Conservation (phyloP, 2,329 filamentous ascomycete species). For the Aspergillus ochraceoroseus region DNA sequence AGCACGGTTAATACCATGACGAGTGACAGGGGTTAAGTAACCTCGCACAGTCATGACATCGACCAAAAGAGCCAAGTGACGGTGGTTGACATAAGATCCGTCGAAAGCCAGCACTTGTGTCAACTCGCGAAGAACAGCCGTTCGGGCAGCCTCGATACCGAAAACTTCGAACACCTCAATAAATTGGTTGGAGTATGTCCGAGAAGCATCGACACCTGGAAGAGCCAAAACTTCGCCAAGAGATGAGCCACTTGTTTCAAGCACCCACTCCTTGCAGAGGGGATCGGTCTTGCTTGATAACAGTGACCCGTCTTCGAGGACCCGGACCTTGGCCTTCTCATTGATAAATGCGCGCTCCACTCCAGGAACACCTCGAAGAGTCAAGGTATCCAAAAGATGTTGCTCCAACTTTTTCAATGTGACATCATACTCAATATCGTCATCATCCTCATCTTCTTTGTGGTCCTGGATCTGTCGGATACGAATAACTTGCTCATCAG, state of each 20-base stretch:
- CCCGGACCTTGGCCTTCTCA: conserved; percentile 65
- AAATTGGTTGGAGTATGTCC: conserved; percentile 92
- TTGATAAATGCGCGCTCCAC: conserved; percentile 93
- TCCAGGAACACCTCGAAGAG: conserved; percentile 81
- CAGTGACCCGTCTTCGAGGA: conserved; percentile 65
- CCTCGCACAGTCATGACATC: conserved; percentile 98
- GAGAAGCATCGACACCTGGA: conserved; percentile 76
- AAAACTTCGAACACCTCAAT: conserved; percentile 92
- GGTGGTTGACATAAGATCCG: conserved; percentile 98
- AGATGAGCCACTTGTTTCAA: conserved; percentile 89
- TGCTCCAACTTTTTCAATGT: conserved; percentile 89
- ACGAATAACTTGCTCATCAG: conserved; percentile 89
- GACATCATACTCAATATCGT: conserved; percentile 75
- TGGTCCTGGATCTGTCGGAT: conserved; percentile 71
- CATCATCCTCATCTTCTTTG: conserved; percentile 69
- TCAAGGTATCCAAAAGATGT: conserved; percentile 85
- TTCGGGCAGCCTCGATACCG: conserved; percentile 89
- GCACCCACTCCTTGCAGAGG: conserved; percentile 84
- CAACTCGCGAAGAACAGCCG: conserved; percentile 80
- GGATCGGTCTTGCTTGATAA: conserved; percentile 67
- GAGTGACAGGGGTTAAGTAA: conserved; percentile 89
- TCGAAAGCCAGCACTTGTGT: conserved; percentile 93
- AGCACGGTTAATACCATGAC: conserved; percentile 96
- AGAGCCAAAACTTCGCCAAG: conserved; percentile 79
- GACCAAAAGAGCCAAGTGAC: conserved; percentile 88